phyloP scores from a whole-genome alignment of 2,329 filamentous ascomycete species.

The Neofusicoccum sp. region DNA sequence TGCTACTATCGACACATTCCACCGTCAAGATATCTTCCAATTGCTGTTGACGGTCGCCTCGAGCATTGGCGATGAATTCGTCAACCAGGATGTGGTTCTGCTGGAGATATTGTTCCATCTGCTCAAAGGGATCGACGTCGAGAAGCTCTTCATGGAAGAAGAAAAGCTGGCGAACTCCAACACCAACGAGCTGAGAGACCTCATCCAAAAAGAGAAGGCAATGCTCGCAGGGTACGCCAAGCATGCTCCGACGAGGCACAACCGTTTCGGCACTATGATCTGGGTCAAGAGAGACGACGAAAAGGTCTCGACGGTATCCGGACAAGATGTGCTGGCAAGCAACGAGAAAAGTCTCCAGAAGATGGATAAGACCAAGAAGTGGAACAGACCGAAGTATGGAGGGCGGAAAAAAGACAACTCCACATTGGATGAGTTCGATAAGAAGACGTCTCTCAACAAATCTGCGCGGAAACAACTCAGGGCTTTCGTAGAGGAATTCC shows the following conservation, averaged over 20 bases:
- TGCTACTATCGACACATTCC: conserved; percentile 82
- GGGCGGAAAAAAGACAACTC: conserved; percentile 35
- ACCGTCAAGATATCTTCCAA: conserved; percentile 85
- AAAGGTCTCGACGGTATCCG: conserved; percentile 81
- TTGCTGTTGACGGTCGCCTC: conserved; percentile 83
- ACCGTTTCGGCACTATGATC: conserved; percentile 93
- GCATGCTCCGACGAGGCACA: conserved; percentile 81
- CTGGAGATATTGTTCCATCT: conserved; percentile 92
- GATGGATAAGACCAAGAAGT: conserved; percentile 88
- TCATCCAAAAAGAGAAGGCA: conserved; percentile 80
- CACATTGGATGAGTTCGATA: conserved; percentile 67
- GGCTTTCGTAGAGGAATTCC: conserved; percentile 84
- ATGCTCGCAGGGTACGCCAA: conserved; percentile 76
- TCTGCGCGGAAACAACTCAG: conserved; percentile 75
- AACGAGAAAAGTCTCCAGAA: conserved; percentile 73
- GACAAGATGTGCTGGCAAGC: conserved; percentile 78
- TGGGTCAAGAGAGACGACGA: conserved; percentile 88
- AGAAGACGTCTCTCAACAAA: conserved; percentile 65
- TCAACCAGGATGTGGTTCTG: conserved; percentile 80
- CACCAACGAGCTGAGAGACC: conserved; percentile 67
- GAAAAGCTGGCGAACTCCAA: conserved; percentile 67
- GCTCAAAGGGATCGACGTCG: conserved; percentile 81
- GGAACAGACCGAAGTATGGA: conserved; percentile 71
- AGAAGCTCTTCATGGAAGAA: conserved; percentile 82
- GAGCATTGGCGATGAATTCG: conserved; percentile 91